phyloP scores from a whole-genome alignment of 345 rosid genomes.

The Aquilaria yunnanensis region DNA sequence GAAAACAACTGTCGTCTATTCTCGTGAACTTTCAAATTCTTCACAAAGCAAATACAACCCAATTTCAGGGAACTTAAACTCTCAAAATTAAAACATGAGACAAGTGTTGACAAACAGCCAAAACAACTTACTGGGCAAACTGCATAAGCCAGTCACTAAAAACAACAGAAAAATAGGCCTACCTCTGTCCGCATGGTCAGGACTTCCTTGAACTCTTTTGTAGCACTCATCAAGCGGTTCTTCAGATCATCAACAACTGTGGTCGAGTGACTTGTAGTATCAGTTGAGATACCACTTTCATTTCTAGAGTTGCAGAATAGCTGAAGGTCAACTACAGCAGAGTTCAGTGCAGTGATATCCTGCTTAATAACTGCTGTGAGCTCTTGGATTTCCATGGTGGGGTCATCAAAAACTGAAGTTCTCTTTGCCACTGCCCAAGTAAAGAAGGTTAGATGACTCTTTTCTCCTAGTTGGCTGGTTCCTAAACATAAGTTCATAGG shows the following conservation, averaged over 20 bases:
- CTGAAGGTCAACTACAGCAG: conserved; percentile 76
- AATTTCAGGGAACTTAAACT: background rate
- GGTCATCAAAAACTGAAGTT: conserved; percentile 85
- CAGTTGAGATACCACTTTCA: conserved; percentile 55
- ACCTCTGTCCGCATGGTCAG: conserved; percentile 89
- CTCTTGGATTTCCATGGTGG: conserved; percentile 79
- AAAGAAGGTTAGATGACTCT: background rate
- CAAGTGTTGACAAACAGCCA: background rate
- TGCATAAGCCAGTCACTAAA: too few relatives aligned
- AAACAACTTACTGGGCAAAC: too few relatives aligned
- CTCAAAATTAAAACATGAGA: background rate
- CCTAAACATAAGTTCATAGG: too few relatives aligned
- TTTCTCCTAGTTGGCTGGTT: too few relatives aligned
- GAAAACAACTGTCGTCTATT: conserved; percentile 76
- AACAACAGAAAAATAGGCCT: background rate
- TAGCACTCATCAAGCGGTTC: conserved; percentile 71
- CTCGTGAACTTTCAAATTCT: conserved; percentile 80
- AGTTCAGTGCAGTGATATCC: conserved; percentile 73
- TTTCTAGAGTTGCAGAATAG: conserved; percentile 56
- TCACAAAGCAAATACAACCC: conserved; percentile 10
- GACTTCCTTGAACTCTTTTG: conserved; percentile 84
- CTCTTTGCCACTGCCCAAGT: conserved; percentile 61
- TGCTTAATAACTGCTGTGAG: conserved; percentile 69
- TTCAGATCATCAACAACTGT: conserved; percentile 76
- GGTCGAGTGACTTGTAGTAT: conserved; percentile 61